Percentiles rank a stretch among this genome's conserved stretches.
phyloP scores from a whole-genome alignment of 768 basidiomycete species.

The Gelatoporia subvermispora region DNA sequence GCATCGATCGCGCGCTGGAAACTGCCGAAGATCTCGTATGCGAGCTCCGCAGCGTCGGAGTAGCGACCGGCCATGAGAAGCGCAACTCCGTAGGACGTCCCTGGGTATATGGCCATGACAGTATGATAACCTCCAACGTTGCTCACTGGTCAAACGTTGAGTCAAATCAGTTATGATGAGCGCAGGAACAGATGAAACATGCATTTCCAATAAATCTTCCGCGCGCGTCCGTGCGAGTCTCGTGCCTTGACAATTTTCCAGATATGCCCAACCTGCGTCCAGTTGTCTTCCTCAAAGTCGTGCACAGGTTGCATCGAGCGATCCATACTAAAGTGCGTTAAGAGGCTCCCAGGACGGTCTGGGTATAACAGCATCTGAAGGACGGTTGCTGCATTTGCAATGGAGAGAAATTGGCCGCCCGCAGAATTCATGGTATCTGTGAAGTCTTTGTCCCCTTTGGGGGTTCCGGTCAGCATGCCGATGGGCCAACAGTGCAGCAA shows the following conservation, averaged over 20 bases:
- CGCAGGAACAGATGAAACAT: background rate
- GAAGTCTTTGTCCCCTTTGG: conserved; percentile 34
- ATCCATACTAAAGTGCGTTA: conserved; percentile 18
- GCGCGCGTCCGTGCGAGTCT: conserved; percentile 15
- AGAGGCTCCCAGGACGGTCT: conserved; percentile 13
- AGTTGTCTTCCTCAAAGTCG: conserved; percentile 25
- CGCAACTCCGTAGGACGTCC: conserved; percentile 23
- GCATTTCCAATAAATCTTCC: conserved; percentile 26
- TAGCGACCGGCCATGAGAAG: conserved; percentile 21
- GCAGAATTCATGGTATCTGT: conserved; percentile 37
- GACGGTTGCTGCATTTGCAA: conserved; percentile 39
- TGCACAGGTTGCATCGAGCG: conserved; percentile 28
- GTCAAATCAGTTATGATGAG: background rate
- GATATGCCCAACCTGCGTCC: conserved; percentile 16
- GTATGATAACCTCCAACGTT: conserved; percentile 20
- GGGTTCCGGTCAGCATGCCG: background rate
- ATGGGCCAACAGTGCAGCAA: no score
- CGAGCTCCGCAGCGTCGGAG: conserved; percentile 17
- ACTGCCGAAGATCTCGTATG: conserved; percentile 19
- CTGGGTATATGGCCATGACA: conserved; percentile 23
- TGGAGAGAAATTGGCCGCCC: conserved; percentile 48
- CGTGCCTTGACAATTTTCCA: conserved; percentile 21
- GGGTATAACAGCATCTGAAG: conserved; percentile 46
- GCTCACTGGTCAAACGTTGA: conserved; percentile 15
- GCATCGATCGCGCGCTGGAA: conserved; percentile 25